Evolutionary conservation across 1,284 basidiomycete genomes (phyloP).

Genomic region (Rhodotorula glutinis): DNA sequence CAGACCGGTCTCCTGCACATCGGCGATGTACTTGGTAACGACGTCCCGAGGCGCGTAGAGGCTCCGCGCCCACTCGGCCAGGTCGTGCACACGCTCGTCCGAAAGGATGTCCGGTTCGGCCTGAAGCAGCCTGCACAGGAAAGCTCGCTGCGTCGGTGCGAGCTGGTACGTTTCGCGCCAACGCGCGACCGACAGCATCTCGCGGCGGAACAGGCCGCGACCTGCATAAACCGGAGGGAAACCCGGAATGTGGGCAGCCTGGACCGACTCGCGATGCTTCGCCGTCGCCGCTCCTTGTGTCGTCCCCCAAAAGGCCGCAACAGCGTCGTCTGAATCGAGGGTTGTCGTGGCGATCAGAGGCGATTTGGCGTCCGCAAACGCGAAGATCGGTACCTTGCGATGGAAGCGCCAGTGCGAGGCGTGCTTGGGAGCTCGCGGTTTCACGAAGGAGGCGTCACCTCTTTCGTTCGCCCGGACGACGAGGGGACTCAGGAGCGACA

Average conservation of each 20-base stretch:
- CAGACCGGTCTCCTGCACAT: neutral
- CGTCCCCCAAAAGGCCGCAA: constrained; percentile 58
- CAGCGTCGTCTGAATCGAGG: constrained; percentile 47
- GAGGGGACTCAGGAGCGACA: constrained; percentile 60
- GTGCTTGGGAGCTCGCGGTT: constrained; percentile 49
- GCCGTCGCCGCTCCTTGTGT: constrained; percentile 47
- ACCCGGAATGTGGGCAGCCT: neutral
- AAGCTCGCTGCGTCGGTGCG: constrained; percentile 15
- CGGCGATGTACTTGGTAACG: constrained; percentile 50
- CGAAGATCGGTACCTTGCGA: constrained; percentile 55
- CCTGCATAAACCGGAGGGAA: neutral
- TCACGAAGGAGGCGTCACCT: neutral
- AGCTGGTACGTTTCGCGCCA: constrained; percentile 37
- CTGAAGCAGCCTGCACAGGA: constrained; percentile 17
- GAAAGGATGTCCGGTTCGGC: constrained; percentile 1
- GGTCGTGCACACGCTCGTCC: constrained; percentile 23
- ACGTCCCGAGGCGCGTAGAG: constrained; percentile 58
- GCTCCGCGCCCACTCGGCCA: constrained; percentile 48
- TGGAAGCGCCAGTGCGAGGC: constrained; percentile 61
- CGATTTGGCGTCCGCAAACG: constrained; percentile 57
- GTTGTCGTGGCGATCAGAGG: constrained; percentile 32
- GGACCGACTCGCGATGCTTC: neutral
- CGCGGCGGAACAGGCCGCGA: neutral
- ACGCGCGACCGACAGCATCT: neutral
- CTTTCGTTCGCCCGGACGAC: constrained; percentile 42